These are phyloP conservation scores for Colletotrichum ledebouriae DNA, from an alignment of 2,329 filamentous ascomycete species.

Conservation along the genomic window DNA sequence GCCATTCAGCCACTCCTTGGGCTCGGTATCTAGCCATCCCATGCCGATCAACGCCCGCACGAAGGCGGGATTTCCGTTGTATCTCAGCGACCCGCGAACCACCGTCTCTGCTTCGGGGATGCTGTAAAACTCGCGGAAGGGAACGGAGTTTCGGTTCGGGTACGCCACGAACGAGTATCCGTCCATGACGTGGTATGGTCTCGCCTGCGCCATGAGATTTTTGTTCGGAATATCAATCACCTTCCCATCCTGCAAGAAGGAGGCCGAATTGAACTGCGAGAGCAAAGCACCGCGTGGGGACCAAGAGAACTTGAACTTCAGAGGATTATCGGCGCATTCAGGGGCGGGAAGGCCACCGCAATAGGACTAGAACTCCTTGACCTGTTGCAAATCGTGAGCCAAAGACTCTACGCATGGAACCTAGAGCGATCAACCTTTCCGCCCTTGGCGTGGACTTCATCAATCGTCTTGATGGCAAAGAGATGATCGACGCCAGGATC, in stretches of 20 bases:
- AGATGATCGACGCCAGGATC: constrained; percentile 57
- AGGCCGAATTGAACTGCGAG: constrained; percentile 75
- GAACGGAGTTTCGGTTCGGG: constrained; percentile 77
- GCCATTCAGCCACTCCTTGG: constrained; percentile 72
- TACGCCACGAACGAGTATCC: constrained; percentile 77
- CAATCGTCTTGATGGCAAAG: constrained; percentile 76
- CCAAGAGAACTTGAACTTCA: constrained; percentile 79
- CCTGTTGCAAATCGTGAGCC: constrained; percentile 43
- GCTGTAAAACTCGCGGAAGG: constrained; percentile 75
- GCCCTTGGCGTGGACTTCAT: constrained; percentile 74
- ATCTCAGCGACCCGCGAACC: constrained; percentile 76
- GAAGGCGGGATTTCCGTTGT: constrained; percentile 77
- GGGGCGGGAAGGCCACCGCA: constrained; percentile 71
- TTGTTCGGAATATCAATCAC: constrained; percentile 54
- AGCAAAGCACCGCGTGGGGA: constrained; percentile 76
- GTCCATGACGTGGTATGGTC: constrained; percentile 72
- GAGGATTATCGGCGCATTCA: constrained; percentile 75
- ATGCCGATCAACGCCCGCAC: constrained; percentile 77
- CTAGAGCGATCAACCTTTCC: constrained; percentile 62
- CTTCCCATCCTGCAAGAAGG: constrained; percentile 74
- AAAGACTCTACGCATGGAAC: too few relatives aligned
- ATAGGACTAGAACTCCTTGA: constrained; percentile 75
- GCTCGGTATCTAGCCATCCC: constrained; percentile 66
- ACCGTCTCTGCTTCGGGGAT: constrained; percentile 79
- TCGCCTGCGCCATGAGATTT: constrained; percentile 75